Conservation (phyloP, 139 green algal species). For the Chara braunii region DNA sequence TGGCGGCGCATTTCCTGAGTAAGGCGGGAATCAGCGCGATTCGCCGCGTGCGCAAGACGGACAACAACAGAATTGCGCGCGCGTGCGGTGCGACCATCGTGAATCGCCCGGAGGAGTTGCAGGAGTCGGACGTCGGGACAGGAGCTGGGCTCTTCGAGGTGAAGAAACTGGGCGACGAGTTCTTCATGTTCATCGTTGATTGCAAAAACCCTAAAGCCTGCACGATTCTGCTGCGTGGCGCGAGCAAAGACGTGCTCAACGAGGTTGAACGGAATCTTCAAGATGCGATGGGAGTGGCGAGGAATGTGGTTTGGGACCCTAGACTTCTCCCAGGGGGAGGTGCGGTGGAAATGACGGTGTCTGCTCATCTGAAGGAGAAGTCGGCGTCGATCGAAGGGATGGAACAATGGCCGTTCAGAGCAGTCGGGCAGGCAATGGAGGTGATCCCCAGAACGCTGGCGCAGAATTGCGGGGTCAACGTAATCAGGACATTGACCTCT, state of each 20-base stretch:
- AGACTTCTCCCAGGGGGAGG: slow-evolving; percentile 88
- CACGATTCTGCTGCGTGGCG: slow-evolving; percentile 48
- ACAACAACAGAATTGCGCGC: slow-evolving; percentile 97
- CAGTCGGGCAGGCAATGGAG: slow-evolving; percentile 74
- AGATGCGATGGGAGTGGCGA: slow-evolving; percentile 95
- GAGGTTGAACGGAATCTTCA: slow-evolving; percentile 73
- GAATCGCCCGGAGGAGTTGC: slow-evolving; percentile 77
- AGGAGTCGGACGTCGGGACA: slow-evolving; percentile 86
- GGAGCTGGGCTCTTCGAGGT: slow-evolving; percentile 91
- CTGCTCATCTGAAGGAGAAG: slow-evolving; percentile 52
- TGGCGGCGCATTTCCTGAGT: slow-evolving; percentile 78
- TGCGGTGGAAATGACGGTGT: slow-evolving; percentile 92
- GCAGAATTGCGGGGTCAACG: slow-evolving; percentile 97
- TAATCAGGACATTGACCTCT: slow-evolving; percentile 97
- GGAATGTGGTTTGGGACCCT: slow-evolving; percentile 87
- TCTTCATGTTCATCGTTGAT: slow-evolving; percentile 96
- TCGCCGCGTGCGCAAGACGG: slow-evolving; percentile 92
- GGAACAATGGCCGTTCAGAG: slow-evolving; percentile 52
- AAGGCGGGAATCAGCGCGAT: slow-evolving; percentile 84
- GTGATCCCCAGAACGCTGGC: slow-evolving; percentile 94
- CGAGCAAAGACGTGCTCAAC: slow-evolving; percentile 82
- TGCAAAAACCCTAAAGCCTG: slow-evolving; percentile 95
- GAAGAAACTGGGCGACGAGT: slow-evolving; percentile 95
- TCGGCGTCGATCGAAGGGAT: slow-evolving; percentile 49
- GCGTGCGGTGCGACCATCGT: slow-evolving; percentile 90